These are phyloP conservation scores for Trifolium repens DNA, from an alignment of 306 rosid genomes.

Conservation along the genomic window DNA sequence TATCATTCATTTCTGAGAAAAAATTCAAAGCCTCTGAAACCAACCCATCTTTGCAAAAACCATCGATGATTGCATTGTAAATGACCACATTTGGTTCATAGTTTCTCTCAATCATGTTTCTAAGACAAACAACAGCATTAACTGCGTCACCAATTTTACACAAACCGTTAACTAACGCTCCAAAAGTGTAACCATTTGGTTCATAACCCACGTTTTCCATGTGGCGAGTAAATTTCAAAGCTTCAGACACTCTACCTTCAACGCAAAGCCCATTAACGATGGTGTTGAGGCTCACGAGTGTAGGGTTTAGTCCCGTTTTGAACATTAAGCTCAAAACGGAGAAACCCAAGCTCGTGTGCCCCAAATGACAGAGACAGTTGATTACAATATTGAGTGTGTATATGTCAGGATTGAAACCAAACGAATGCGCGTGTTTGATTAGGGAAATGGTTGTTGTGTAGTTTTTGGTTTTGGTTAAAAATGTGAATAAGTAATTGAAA, in stretches of 20 bases:
- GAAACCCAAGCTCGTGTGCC: slow-evolving; percentile 9
- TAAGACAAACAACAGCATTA: slow-evolving; percentile 36
- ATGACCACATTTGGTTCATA: slow-evolving; percentile 20
- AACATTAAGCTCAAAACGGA: slow-evolving; percentile 41
- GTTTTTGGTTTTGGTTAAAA: slow-evolving; percentile 39
- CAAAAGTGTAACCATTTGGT: slow-evolving; percentile 32
- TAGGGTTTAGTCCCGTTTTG: slow-evolving; percentile 37
- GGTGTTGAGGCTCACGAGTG: slow-evolving; percentile 8
- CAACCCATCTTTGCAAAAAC: slow-evolving; percentile 36
- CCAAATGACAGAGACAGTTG: slow-evolving; percentile 40
- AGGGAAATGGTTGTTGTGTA: slow-evolving; percentile 25
- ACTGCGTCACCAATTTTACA: slow-evolving; percentile 35
- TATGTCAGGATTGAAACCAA: not conserved
- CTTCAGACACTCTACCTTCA: not conserved
- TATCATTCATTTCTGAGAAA: slow-evolving; percentile 43
- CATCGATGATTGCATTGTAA: slow-evolving; percentile 41
- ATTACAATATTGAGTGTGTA: slow-evolving; percentile 41
- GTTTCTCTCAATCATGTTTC: slow-evolving; percentile 34
- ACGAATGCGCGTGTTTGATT: slow-evolving; percentile 23
- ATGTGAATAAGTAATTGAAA: slow-evolving; percentile 41
- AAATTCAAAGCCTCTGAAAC: slow-evolving; percentile 36
- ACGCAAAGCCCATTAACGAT: slow-evolving; percentile 47
- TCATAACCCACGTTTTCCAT: slow-evolving; percentile 36
- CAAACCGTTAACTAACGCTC: slow-evolving; percentile 38
- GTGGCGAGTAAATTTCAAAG: not conserved